A percentile compares a stretch with the other conserved stretches of the same genome.
These are phyloP conservation scores for Onygenales sp. DNA, from an alignment of 2,329 filamentous ascomycete species.

Conservation along the genomic window DNA sequence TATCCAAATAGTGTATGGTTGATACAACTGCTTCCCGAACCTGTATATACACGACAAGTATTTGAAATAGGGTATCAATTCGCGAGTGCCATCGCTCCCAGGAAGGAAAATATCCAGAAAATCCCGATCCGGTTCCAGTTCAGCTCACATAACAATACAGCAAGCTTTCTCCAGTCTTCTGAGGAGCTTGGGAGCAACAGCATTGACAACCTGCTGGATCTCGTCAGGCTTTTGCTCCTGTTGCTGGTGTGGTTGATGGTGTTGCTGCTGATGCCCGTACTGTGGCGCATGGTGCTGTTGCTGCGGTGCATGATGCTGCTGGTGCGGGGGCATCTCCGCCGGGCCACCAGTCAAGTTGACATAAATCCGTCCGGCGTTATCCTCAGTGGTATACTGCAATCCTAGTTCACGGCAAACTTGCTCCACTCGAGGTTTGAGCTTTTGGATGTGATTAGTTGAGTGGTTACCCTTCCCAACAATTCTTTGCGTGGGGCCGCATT, in stretches of 20 bases:
- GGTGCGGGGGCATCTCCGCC: constrained; percentile 39
- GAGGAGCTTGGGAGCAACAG: constrained; percentile 50
- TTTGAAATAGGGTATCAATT: no score
- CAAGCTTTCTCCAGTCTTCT: constrained; percentile 59
- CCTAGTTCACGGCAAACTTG: constrained; percentile 74
- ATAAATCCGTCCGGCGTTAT: constrained; percentile 82
- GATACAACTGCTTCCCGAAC: no score
- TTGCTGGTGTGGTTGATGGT: constrained; percentile 34
- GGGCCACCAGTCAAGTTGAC: constrained; percentile 72
- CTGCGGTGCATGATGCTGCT: constrained; percentile 28
- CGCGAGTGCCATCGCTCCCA: no score
- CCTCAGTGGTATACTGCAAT: constrained; percentile 73
- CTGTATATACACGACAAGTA: no score
- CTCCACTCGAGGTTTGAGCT: constrained; percentile 92
- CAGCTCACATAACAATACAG: constrained; percentile 62
- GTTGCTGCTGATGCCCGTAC: constrained; percentile 24
- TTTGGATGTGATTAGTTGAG: constrained; percentile 70
- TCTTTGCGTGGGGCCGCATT: constrained; percentile 20
- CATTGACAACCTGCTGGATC: constrained; percentile 51
- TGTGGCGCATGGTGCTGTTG: constrained; percentile 38
- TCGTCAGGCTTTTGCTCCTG: constrained; percentile 48
- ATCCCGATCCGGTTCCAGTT: constrained; percentile 65
- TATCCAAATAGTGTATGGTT: no score
- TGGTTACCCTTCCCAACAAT: constrained; percentile 97
- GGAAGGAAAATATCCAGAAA: constrained; percentile 74